Evolutionary conservation across 1,139 yeast species (phyloP), one percentile per base, ranked within the genome.

Genomic region (Nakaseomyces uthaithaninus): DNA sequence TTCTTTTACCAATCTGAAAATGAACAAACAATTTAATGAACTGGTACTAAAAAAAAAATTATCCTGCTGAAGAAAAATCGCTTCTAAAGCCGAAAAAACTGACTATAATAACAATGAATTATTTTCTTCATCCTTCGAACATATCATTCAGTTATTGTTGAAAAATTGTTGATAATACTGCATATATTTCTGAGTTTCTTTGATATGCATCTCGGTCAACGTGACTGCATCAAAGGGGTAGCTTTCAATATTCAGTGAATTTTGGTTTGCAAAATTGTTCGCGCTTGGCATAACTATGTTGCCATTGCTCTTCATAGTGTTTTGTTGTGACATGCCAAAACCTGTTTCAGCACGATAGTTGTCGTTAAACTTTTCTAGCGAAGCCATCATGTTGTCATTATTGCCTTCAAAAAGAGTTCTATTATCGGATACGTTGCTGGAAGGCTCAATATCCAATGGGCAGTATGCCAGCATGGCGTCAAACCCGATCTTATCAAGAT

Each of bases 151-250:
- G 14, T 28, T 28, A 4, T 12, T 28, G 12, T 18, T 28, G 23
- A 28, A 28, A 17, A 28, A 28, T n/a, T 28, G 33, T 14, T 28
- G 33, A n/a, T 28, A 28, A 14, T 28, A 28, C 14, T 28, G 33
- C 33, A 28, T 28, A 17, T 28, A 28, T 4, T 28, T 28, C 23
- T 28, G 33, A 17, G 20, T 28, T 14, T 28, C 33, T 28, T 17
- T 28, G 33, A 28, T 18, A 23, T 28, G 33, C 33, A 28, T 17
- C 11, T 28, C 33, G 20, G 33, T 17, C 33, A 28, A 17, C 33
- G 23, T 17, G 4, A 14, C 33, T 17, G 33, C 33, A 28, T 28
- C 23, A 18, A 18, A 17, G 11, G 33, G n/a, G 14, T 26, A 22
- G 15, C 6, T 9, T n/a, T 27, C 30, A 8, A 12, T 4, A 14